These are phyloP conservation scores for Oenanthe javanica DNA, from an alignment of 140 eudicot species.

Conservation along the genomic window DNA sequence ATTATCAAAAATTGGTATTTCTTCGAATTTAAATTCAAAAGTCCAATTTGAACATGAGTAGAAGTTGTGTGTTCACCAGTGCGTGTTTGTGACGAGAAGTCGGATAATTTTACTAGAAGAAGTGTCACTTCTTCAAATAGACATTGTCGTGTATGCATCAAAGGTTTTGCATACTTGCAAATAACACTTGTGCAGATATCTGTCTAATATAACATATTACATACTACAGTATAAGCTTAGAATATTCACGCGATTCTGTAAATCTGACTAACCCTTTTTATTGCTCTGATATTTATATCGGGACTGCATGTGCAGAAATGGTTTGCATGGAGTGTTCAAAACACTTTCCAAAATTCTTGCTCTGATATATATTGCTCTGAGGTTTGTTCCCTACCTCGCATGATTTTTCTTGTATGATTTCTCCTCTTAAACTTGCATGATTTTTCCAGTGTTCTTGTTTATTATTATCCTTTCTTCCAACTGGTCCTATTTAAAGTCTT, in stretches of 20 bases:
- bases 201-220: neutral
- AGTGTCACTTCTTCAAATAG: neutral
- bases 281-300: constrained; percentile 7
- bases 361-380: no score
- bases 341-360: constrained; percentile 19
- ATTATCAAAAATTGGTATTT: neutral
- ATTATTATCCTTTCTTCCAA: neutral
- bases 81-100: neutral
- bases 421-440: neutral
- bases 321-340: constrained; percentile 23
- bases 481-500: constrained; percentile 13
- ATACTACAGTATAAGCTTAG: neutral
- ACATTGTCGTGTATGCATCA: neutral
- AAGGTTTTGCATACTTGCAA: neutral
- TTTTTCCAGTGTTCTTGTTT: neutral
- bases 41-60: neutral
- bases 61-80: neutral
- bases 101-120: neutral
- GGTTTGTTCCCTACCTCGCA: constrained; percentile 46
- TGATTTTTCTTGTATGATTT: neutral
- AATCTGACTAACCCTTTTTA: neutral
- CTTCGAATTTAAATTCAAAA: neutral
- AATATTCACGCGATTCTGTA: neutral
- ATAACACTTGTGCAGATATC: neutral
- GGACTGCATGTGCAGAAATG: constrained; percentile 28